Evolutionary conservation across 176 grass and related monocot species (phyloP).

Genomic region (maize (Zea mays)): Zm-B73-REFERENCE-NAM-5.0 NC_050096.1:52331501-52332000

Average conservation of each 20-base stretch:
- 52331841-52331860: not conserved
- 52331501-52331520: not conserved
- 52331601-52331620: not conserved
- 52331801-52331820: not conserved
- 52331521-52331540: not conserved
- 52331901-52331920: constrained; percentile 41
- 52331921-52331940: constrained; percentile 18
- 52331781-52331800: not conserved
- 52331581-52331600: not conserved
- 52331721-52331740: not conserved
- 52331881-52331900: not conserved
- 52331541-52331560: not conserved
- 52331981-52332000: constrained; percentile 31
- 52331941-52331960: constrained; percentile 29
- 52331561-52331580: not conserved
- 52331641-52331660: constrained; percentile 3
- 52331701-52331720: not conserved
- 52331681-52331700: not conserved
- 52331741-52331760: not conserved
- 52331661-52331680: not conserved
- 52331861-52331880: not conserved
- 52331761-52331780: not conserved
- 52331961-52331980: constrained; percentile 23
- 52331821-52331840: constrained; percentile 10
- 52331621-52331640: constrained; percentile 9